Conservation (phyloP, 176 grass and related monocot genomes). For the Oryza longistaminata region DNA sequence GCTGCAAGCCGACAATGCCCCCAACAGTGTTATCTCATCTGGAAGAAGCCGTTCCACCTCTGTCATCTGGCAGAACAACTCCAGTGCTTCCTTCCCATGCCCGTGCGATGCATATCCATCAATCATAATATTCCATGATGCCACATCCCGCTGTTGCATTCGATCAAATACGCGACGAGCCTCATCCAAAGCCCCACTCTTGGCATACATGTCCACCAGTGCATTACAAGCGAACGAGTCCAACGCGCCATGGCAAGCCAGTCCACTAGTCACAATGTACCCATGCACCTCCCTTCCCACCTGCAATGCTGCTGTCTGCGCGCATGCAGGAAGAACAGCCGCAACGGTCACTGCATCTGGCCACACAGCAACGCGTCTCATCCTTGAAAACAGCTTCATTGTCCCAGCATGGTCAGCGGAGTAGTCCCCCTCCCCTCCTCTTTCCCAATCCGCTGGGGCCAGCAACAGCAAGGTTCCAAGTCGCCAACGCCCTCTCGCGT, state of each 20-base stretch:
- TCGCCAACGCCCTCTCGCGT: background rate
- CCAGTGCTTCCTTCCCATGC: slow-evolving; percentile 46
- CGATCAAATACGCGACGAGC: slow-evolving; percentile 48
- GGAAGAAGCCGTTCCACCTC: slow-evolving; percentile 38
- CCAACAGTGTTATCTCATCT: slow-evolving; percentile 58
- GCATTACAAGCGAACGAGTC: slow-evolving; percentile 55
- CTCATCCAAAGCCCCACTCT: slow-evolving; percentile 57
- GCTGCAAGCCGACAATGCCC: slow-evolving; percentile 55
- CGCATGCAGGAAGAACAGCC: slow-evolving; percentile 58
- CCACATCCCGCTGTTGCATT: slow-evolving; percentile 40
- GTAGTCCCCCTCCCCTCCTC: background rate
- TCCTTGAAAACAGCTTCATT: slow-evolving; percentile 45
- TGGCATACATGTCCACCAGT: slow-evolving; percentile 60
- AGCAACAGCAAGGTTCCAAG: background rate
- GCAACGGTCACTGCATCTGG: slow-evolving; percentile 47
- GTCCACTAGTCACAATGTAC: slow-evolving; percentile 46
- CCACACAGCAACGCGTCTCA: slow-evolving; percentile 33
- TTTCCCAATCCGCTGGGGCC: background rate
- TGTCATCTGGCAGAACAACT: slow-evolving; percentile 52
- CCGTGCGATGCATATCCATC: slow-evolving; percentile 68
- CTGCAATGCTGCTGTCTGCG: slow-evolving; percentile 46
- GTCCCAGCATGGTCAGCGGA: slow-evolving; percentile 47
- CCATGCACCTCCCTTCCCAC: slow-evolving; percentile 63
- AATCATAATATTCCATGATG: slow-evolving; percentile 83
- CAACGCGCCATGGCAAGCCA: slow-evolving; percentile 24